phyloP scores from a whole-genome alignment of 2,329 filamentous ascomycete genomes.

The Cladosporium sp. region DNA sequence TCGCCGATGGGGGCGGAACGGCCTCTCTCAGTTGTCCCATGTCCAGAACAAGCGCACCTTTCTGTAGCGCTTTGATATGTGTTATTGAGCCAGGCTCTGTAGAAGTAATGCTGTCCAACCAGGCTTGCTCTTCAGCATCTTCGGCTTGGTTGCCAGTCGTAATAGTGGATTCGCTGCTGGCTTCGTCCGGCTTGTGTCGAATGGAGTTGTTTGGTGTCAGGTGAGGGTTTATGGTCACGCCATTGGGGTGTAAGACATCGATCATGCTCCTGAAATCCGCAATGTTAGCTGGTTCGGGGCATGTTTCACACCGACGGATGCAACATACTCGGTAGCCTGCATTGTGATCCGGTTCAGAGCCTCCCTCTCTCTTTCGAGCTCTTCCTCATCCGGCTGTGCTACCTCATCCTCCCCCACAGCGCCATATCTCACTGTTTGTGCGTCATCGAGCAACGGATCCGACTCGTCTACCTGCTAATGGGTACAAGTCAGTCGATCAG shows the following conservation, averaged over 20 bases:
- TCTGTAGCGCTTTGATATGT: conserved; percentile 29
- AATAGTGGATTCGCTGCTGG: conserved; percentile 6
- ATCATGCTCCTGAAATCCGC: conserved; percentile 47
- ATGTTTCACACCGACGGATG: background rate
- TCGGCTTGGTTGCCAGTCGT: conserved; percentile 18
- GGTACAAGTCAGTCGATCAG: conserved; percentile 29
- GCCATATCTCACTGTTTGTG: conserved; percentile 48
- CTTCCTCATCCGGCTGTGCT: conserved; percentile 50
- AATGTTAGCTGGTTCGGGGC: conserved; percentile 21
- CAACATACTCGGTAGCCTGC: conserved; percentile 49
- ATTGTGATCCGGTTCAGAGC: conserved; percentile 51
- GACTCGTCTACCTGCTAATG: conserved; percentile 46
- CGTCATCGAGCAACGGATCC: conserved; percentile 48
- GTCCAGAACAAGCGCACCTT: conserved; percentile 33
- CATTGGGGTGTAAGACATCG: conserved; percentile 48
- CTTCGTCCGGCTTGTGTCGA: conserved; percentile 19
- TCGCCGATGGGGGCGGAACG: conserved; percentile 2
- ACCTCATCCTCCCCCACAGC: conserved; percentile 39
- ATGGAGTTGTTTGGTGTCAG: conserved; percentile 21
- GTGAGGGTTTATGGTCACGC: conserved; percentile 35
- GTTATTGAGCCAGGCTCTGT: conserved; percentile 26
- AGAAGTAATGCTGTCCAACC: conserved; percentile 34
- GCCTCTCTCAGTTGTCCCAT: conserved; percentile 24
- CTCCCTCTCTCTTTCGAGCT: conserved; percentile 50
- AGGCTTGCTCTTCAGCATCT: conserved; percentile 33